phyloP scores from a whole-genome alignment of 2,329 filamentous ascomycete genomes.

The Xylaria sp. region DNA sequence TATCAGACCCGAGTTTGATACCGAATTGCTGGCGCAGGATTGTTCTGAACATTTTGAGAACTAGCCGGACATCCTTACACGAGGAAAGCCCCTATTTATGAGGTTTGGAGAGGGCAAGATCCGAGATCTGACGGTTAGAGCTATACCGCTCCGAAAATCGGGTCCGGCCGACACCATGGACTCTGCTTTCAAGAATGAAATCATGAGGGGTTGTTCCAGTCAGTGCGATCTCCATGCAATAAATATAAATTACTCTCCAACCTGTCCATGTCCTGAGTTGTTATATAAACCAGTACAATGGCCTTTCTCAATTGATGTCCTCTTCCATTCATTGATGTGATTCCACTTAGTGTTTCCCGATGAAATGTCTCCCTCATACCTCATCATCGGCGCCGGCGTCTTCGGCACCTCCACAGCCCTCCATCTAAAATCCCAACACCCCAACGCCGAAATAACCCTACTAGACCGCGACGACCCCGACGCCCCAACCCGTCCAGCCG shows the following conservation, averaged over 20 bases:
- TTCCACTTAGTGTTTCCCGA: neutral
- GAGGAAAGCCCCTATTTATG: neutral
- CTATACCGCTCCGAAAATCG: constrained; percentile 4
- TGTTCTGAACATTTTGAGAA: no score
- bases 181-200: neutral
- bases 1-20: no score
- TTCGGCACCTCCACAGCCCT: constrained; percentile 64
- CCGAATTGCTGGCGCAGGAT: no score
- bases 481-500: constrained; percentile 45
- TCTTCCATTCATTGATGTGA: no score
- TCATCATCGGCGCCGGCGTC: constrained; percentile 61
- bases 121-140: neutral
- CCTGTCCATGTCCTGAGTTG: neutral
- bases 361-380: constrained; percentile 29
- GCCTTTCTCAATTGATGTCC: neutral
- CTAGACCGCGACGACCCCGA: constrained; percentile 52
- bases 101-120: neutral
- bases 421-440: constrained; percentile 49
- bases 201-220: constrained; percentile 12
- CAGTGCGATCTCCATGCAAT: neutral
- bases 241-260: neutral
- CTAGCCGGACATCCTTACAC: neutral
- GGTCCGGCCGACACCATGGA: constrained; percentile 3
- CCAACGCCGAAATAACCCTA: constrained; percentile 47
- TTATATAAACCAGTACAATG: neutral